These are phyloP conservation scores for Citrus mangshanensis DNA, from an alignment of 345 rosid genomes.

Conservation along the genomic window DNA sequence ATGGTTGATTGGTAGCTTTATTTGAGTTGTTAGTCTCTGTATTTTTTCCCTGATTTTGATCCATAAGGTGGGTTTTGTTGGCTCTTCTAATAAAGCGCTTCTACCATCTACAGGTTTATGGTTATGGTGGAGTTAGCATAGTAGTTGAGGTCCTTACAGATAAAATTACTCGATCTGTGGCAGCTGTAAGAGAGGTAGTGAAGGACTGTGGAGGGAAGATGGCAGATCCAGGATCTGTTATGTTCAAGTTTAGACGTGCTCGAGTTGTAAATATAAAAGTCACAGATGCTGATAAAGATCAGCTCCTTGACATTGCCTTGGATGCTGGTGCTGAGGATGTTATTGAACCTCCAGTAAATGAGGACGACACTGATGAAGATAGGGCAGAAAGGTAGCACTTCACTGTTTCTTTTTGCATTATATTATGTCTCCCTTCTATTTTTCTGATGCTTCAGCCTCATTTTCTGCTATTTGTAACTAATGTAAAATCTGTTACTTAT, in stretches of 20 bases:
- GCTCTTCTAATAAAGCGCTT: conserved; percentile 10
- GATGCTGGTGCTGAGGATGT: conserved; percentile 98
- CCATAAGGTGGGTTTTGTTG: neutral
- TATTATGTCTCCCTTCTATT: neutral
- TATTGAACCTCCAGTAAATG: conserved; percentile 71
- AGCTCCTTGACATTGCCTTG: conserved; percentile 65
- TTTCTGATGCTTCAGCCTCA: neutral
- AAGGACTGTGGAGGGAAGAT: conserved; percentile 90
- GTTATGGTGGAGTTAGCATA: conserved; percentile 89
- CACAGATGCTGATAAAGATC: conserved; percentile 73
- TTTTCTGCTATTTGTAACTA: neutral
- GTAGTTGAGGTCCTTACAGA: conserved; percentile 90
- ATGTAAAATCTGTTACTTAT: neutral
- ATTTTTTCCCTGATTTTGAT: neutral
- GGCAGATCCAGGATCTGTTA: conserved; percentile 93
- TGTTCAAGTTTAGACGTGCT: conserved; percentile 86
- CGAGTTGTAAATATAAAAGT: conserved; percentile 73
- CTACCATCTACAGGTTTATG: conserved; percentile 65
- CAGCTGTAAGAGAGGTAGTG: conserved; percentile 75
- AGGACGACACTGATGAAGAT: conserved; percentile 75
- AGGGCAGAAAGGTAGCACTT: conserved; percentile 51
- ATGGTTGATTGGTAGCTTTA: neutral
- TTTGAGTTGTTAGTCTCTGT: neutral
- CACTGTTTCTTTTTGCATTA: neutral
- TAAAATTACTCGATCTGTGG: conserved; percentile 82